Base-by-base conservation (phyloP, 2,329 filamentous ascomycete genomes). In the Exophiala spinifera region DNA sequence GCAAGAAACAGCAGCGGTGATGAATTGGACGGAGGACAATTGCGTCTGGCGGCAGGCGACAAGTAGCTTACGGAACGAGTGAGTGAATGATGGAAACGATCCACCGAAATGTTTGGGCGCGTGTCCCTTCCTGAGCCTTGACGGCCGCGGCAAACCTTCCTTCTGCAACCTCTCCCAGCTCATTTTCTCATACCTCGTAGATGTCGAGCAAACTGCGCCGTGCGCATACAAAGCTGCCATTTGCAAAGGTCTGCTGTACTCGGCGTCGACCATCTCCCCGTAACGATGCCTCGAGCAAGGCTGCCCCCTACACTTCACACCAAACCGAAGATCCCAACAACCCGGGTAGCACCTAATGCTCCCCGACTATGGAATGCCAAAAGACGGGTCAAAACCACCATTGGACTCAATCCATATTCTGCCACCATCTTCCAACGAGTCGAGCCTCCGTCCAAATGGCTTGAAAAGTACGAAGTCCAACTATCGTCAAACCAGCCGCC, bases 301-400 rank as follows among this genome's bases (percentile, higher is more conserved):
- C 33, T 57, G n/a, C 59, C 55, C 2, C 48, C 56, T 10, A 58
- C 37, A 28, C 56, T 61, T 19, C n/a, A 46, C 5, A 56, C 55
- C 11, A 53, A 51, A 25, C 49, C 43, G 4, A 39, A 39, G 28
- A 5, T 37, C 33, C 15, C 31, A 21, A 17, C 52, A 44, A 11
- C 15, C 15, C 15, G 15, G 28, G 28, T 10, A 49, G 42, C 46
- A 46, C 20, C 31, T 23, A 25, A 36, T 25, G 57, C 55, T 4
- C 60, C 61, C 13, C 53, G 55, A 53, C 53, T 64, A 36, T 64
- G 55, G 58, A 64, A 64, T 46, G 62, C 60, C 25, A 64, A 63
- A 53, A 48, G 60, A 49, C 43, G 56, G 33, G 61, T 62, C 25
- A 52, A 56, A 49, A 51, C 48, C 39, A 57, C 44, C 37, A 53